Conservation (phyloP, 2,329 filamentous ascomycete genomes). For the Aspergillus candidus region DNA sequence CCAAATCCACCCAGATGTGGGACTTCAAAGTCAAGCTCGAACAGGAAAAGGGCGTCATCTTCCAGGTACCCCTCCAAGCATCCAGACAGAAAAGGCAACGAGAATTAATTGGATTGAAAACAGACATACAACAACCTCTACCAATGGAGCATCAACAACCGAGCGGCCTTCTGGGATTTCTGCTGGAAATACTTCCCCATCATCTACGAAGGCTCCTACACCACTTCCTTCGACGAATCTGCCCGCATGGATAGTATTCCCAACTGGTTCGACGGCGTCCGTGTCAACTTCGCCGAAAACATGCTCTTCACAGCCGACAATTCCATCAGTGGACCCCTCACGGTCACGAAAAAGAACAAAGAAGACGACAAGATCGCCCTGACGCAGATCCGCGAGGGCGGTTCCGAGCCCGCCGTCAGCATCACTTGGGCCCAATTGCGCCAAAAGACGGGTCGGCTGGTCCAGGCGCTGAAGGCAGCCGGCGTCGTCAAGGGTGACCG, state of each 20-base stretch:
- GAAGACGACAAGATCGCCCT: conserved; percentile 65
- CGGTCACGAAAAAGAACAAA: conserved; percentile 53
- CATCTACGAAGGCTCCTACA: conserved; percentile 58
- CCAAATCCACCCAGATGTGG: conserved; percentile 59
- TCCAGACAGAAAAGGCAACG: background rate
- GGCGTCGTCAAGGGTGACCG: conserved; percentile 68
- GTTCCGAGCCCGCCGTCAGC: conserved; percentile 32
- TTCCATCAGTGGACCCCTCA: conserved; percentile 36
- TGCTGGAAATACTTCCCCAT: conserved; percentile 56
- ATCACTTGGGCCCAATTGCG: conserved; percentile 65
- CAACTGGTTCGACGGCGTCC: conserved; percentile 68
- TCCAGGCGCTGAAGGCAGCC: conserved; percentile 59
- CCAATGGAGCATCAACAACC: conserved; percentile 58
- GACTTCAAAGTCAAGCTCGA: conserved; percentile 63
- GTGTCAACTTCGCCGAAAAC: conserved; percentile 75
- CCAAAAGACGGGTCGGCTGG: conserved; percentile 51
- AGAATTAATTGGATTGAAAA: too few relatives aligned
- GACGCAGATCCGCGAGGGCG: conserved; percentile 54
- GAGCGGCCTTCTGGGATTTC: conserved; percentile 60
- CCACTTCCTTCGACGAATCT: conserved; percentile 60
- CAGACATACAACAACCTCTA: conserved; percentile 59
- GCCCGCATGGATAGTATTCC: conserved; percentile 66
- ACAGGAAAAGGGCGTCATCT: conserved; percentile 46
- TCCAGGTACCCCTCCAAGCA: conserved; percentile 46
- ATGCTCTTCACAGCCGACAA: conserved; percentile 56